Evolutionary conservation across 1,284 basidiomycete species (phyloP).

Genomic region (Ustilago cynodontis): DNA sequence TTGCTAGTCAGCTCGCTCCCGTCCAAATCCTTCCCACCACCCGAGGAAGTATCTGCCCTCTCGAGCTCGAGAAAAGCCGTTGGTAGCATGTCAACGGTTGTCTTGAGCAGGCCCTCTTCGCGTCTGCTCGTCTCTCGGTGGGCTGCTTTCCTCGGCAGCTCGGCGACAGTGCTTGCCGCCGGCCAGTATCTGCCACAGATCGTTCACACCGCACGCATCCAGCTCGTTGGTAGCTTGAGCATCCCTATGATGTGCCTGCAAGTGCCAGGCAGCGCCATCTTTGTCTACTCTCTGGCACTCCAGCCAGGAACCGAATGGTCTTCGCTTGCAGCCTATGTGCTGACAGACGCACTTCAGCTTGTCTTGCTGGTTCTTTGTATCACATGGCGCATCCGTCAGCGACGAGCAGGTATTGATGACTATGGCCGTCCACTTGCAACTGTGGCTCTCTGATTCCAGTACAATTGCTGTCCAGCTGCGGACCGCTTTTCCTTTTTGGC

Average conservation of each 20-base stretch:
- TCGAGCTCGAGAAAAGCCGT: constrained; percentile 24
- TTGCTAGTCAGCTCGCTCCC: constrained; percentile 35
- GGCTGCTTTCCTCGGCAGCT: constrained; percentile 89
- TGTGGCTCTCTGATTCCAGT: constrained; percentile 21
- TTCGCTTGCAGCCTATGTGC: constrained; percentile 76
- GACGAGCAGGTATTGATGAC: constrained; percentile 85
- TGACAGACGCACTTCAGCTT: constrained; percentile 88
- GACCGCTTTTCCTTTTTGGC: neutral
- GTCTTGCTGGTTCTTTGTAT: constrained; percentile 76
- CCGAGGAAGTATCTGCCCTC: constrained; percentile 40
- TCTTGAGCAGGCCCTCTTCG: constrained; percentile 49
- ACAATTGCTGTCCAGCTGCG: neutral
- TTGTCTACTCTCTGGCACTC: constrained; percentile 78
- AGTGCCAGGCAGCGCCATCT: constrained; percentile 88
- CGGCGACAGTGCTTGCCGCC: constrained; percentile 81
- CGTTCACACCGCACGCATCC: constrained; percentile 80
- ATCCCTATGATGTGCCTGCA: constrained; percentile 96
- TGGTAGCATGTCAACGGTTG: constrained; percentile 8
- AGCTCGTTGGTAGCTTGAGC: constrained; percentile 89
- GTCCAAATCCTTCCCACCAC: constrained; percentile 37
- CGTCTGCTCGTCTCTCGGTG: constrained; percentile 72
- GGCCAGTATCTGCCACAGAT: constrained; percentile 92
- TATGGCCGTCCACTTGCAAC: constrained; percentile 80
- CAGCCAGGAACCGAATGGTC: constrained; percentile 64
- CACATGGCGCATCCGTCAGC: constrained; percentile 74